phyloP scores from a whole-genome alignment of 192 early-diverging fungal genomes.

The Cladochytrium replicatum region DNA sequence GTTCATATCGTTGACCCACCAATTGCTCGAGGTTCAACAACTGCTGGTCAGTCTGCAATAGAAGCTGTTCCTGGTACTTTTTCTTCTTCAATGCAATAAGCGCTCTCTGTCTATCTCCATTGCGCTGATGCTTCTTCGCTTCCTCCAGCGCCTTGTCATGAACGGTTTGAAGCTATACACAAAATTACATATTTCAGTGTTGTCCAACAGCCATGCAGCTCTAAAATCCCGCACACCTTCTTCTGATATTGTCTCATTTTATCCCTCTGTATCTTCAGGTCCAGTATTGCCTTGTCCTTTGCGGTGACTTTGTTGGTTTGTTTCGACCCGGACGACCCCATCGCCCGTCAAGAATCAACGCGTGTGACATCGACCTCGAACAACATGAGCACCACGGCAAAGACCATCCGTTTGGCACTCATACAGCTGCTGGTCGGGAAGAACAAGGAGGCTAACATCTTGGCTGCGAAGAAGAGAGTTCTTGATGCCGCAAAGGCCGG shows the following conservation, averaged over 20 bases:
- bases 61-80: conserved; percentile 87
- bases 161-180: conserved; percentile 62
- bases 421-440: conserved; percentile 71
- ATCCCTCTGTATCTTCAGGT: conserved; percentile 93
- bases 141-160: conserved; percentile 69
- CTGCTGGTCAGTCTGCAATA: conserved; percentile 77
- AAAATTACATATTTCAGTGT: too few species aligned
- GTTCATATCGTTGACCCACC: too few species aligned
- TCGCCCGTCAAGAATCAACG: too few species aligned
- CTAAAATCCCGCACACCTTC: conserved; percentile 45
- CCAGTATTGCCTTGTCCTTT: conserved; percentile 88
- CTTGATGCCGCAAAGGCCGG: conserved; percentile 74
- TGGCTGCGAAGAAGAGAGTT: conserved; percentile 63
- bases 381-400: too few species aligned
- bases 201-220: too few species aligned
- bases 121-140: conserved; percentile 64
- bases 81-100: conserved; percentile 88
- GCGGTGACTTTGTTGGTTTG: too few species aligned
- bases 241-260: conserved; percentile 86
- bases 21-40: conserved; percentile 84
- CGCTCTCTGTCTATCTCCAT: conserved; percentile 72
- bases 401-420: conserved; percentile 27
- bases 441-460: conserved; percentile 70
- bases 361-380: too few species aligned
- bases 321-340: too few species aligned